A percentile compares a stretch with the other conserved stretches of the same genome.
Evolutionary conservation across 139 green algal species (phyloP).

Genomic region (Spirogloea muscicola): DNA sequence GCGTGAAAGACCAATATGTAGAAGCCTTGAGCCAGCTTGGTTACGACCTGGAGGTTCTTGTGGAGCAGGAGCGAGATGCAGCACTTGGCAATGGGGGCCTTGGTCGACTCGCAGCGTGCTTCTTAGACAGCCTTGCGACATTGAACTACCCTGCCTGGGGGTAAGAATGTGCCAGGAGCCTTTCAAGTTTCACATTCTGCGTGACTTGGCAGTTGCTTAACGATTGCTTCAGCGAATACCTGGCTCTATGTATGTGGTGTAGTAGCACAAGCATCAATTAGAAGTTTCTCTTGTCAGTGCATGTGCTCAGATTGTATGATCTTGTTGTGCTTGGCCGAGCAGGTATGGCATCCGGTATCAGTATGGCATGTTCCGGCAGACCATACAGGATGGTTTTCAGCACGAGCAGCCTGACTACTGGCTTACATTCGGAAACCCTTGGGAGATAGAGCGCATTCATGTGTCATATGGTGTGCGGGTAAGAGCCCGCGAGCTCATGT

Average conservation of each 20-base stretch:
- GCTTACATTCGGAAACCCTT: slow-evolving; percentile 70
- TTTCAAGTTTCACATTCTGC: too few species aligned
- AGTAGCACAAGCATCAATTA: too few species aligned
- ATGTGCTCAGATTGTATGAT: too few species aligned
- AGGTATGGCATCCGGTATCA: slow-evolving; percentile 97
- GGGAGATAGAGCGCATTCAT: too few species aligned
- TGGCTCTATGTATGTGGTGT: too few species aligned
- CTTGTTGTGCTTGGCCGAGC: too few species aligned
- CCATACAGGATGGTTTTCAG: slow-evolving; percentile 54
- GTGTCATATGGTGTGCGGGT: too few species aligned
- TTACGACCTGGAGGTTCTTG: slow-evolving; percentile 54
- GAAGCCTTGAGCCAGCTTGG: slow-evolving; percentile 81
- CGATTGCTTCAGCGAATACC: too few species aligned
- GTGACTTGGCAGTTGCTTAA: too few species aligned
- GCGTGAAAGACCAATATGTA: slow-evolving; percentile 73
- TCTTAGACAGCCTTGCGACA: slow-evolving; percentile 97
- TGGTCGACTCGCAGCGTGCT: slow-evolving; percentile 90
- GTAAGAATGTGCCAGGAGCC: slow-evolving; percentile 21
- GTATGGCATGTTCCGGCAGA: slow-evolving; percentile 98
- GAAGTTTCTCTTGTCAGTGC: too few species aligned
- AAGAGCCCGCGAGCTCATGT: too few species aligned
- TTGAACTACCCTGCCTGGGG: slow-evolving; percentile 96
- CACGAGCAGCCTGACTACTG: slow-evolving; percentile 61
- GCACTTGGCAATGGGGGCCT: slow-evolving; percentile 95
- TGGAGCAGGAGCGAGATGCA: slow-evolving; percentile 66